Evolutionary conservation across 2,329 filamentous ascomycete species (phyloP).

Genomic region (Neofusicoccum laricinum): DNA sequence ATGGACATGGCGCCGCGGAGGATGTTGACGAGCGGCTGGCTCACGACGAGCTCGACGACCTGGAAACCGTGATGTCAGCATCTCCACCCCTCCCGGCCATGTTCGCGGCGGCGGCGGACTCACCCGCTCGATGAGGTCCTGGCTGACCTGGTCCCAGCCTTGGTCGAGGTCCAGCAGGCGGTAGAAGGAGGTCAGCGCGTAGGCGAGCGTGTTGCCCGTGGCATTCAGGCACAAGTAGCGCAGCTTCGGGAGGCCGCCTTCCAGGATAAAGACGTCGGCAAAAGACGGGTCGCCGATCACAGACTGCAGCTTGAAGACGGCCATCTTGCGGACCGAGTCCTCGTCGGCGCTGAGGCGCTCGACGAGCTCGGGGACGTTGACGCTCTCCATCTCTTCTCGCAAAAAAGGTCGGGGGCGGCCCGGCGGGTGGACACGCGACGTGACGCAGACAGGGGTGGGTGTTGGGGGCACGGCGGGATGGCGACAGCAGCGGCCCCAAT

Average conservation of each 20-base stretch:
- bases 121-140: conserved; percentile 67
- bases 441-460: conserved; percentile 11
- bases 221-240: conserved; percentile 80
- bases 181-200: conserved; percentile 85
- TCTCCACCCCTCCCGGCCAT: neutral
- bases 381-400: conserved; percentile 48
- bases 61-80: conserved; percentile 27
- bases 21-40: conserved; percentile 94
- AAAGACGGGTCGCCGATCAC: conserved; percentile 96
- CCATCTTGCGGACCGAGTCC: conserved; percentile 96
- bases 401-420: neutral
- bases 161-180: conserved; percentile 92
- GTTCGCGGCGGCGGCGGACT: neutral
- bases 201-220: conserved; percentile 90
- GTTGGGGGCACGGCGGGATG: neutral
- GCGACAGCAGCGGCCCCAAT: neutral
- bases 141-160: conserved; percentile 87
- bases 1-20: conserved; percentile 96
- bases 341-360: conserved; percentile 61
- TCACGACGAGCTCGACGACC: conserved; percentile 90
- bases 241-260: conserved; percentile 78
- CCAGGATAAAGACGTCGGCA: conserved; percentile 91
- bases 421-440: neutral
- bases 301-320: conserved; percentile 94
- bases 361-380: conserved; percentile 57